Evolutionary conservation across 2,329 filamentous ascomycete genomes (phyloP).

Genomic region (Pestalotiopsis sp.): DNA sequence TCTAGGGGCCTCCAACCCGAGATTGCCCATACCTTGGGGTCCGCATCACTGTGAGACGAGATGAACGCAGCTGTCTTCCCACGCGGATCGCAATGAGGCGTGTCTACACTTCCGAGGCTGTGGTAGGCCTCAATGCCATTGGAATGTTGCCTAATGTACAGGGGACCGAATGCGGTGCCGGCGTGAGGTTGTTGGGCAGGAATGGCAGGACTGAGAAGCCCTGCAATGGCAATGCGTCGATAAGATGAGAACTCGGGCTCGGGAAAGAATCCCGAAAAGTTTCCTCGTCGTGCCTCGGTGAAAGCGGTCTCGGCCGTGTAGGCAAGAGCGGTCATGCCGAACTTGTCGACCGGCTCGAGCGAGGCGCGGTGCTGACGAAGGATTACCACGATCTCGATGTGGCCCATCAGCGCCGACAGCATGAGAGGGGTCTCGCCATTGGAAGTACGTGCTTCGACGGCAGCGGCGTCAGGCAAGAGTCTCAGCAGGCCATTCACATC

Average conservation of each 20-base stretch:
- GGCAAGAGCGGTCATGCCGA: background rate
- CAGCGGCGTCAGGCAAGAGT: background rate
- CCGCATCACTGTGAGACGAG: background rate
- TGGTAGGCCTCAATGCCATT: background rate
- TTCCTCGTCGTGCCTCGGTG: background rate
- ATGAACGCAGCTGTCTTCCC: background rate
- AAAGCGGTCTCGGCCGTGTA: background rate
- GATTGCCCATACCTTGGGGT: background rate
- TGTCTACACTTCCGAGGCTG: background rate
- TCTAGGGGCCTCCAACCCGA: background rate
- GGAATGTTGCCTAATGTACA: background rate
- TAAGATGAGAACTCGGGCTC: background rate
- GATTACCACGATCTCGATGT: background rate
- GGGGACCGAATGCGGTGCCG: background rate
- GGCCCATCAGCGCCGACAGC: slow-evolving; percentile 6
- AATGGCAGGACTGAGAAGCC: background rate
- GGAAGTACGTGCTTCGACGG: background rate
- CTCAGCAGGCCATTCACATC: background rate
- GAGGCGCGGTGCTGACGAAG: background rate
- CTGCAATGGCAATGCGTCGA: background rate
- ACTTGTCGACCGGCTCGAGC: background rate
- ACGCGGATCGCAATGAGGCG: too few species aligned
- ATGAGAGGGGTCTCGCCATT: slow-evolving; percentile 5
- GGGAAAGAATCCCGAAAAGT: background rate
- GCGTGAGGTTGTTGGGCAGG: background rate